Conservation (phyloP, 768 basidiomycete genomes). For the Gyrodon lividus region DNA sequence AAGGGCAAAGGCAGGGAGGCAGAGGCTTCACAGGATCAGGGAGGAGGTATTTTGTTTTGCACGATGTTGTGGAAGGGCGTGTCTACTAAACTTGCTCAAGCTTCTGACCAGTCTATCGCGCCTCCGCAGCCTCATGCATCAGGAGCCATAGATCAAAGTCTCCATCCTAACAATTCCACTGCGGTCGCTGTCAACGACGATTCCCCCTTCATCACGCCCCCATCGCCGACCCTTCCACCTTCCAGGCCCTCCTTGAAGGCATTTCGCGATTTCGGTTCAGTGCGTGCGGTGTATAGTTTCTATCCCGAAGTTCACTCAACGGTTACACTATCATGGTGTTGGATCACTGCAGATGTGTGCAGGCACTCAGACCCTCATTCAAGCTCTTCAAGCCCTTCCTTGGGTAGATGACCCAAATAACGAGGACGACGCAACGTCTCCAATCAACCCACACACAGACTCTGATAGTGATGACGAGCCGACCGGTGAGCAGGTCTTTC, state of each 20-base stretch:
- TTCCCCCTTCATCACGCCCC: slow-evolving; percentile 71
- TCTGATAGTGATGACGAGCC: slow-evolving; percentile 67
- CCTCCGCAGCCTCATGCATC: slow-evolving; percentile 22
- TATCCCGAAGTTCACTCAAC: neutral
- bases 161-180: slow-evolving; percentile 5
- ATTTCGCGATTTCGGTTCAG: slow-evolving; percentile 71
- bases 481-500: slow-evolving; percentile 34
- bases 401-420: slow-evolving; percentile 71
- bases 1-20: slow-evolving; percentile 49
- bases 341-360: slow-evolving; percentile 65
- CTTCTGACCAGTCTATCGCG: slow-evolving; percentile 6
- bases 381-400: slow-evolving; percentile 83
- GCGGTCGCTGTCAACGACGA: slow-evolving; percentile 39
- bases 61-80: slow-evolving; percentile 10
- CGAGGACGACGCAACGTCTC: slow-evolving; percentile 56
- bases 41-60: slow-evolving; percentile 31
- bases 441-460: slow-evolving; percentile 40
- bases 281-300: slow-evolving; percentile 36
- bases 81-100: slow-evolving; percentile 16
- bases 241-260: slow-evolving; percentile 47
- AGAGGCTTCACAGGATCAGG: slow-evolving; percentile 21
- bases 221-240: slow-evolving; percentile 54
- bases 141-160: slow-evolving; percentile 5
- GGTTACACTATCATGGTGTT: neutral
- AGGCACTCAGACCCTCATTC: slow-evolving; percentile 86